Evolutionary conservation across 2,329 filamentous ascomycete genomes (phyloP), one percentile per base, ranked within the genome.

Genomic region (Sphaerostilbella broomeana): DNA sequence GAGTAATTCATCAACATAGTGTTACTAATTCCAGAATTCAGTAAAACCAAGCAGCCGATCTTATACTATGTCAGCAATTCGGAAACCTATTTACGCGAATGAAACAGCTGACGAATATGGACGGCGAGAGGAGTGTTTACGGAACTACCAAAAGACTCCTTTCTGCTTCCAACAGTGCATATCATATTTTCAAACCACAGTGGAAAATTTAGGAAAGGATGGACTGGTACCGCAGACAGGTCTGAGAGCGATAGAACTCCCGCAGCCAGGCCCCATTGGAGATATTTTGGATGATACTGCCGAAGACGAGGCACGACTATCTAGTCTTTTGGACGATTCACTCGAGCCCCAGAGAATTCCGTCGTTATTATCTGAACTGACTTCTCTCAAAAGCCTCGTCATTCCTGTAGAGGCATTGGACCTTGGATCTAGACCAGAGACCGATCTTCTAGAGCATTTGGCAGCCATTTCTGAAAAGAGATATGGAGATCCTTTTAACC

Each of bases 141-240:
- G 25, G 15, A 39, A 55, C 26, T 44, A 60, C 20, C 45, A 17
- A 22, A 42, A 21, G 2, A n/a, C 36, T 2, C 57, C 53, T 0
- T 63, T 57, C 38, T 46, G 50, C n/a, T 52, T 58, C n/a, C 15
- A 41, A 11, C 43, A 54, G 15, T 46, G 51, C n/a, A 21, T 55
- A 13, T 16, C 22, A 4, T 42, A 40, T 6, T 40, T 62, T 16
- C 41, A 45, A 32, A 31, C 31, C 10, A 49, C 47, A 6, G 31
- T 18, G 11, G 33, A 41, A n/a, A 26, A 22, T 10, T 29, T 35
- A 21, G 41, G 33, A 7, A 12, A 32, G 2, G 45, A 50, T 26
- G 44, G 47, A n/a, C 35, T 58, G 6, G 34, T 56, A 24, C 32
- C 46, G 8, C 52, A 58, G 22, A 11, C 42, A 10, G 49, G 47